These are phyloP conservation scores for Avena eriantha DNA, from an alignment of 176 grass and related monocot species.

Conservation along the genomic window DNA sequence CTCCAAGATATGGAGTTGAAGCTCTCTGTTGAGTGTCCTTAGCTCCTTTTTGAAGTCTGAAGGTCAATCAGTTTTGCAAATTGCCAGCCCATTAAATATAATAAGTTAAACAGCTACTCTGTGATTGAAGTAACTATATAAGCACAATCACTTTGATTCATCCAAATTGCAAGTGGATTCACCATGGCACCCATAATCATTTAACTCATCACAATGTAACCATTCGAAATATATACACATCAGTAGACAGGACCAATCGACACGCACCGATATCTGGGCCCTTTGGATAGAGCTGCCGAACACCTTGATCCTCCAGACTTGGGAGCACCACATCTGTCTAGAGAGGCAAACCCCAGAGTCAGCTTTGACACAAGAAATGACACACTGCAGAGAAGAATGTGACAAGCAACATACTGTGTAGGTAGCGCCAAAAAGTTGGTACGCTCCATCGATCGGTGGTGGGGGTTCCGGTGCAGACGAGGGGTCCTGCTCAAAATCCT, in stretches of 20 bases:
- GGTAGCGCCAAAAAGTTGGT: conserved; percentile 63
- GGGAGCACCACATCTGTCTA: conserved; percentile 84
- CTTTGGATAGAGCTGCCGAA: conserved; percentile 83
- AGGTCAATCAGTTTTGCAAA: conserved; percentile 34
- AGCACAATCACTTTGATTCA: not conserved
- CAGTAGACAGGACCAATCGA: not conserved
- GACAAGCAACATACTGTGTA: conserved; percentile 63
- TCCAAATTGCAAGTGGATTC: not conserved
- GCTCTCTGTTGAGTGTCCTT: conserved; percentile 87
- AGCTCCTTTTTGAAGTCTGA: conserved; percentile 93
- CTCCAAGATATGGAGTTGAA: conserved; percentile 95
- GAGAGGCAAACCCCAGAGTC: conserved; percentile 13
- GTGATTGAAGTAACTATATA: not conserved
- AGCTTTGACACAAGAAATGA: conserved; percentile 5
- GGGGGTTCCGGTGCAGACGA: conserved; percentile 73
- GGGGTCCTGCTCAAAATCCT: conserved; percentile 70
- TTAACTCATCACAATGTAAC: conserved; percentile 16
- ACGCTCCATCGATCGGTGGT: conserved; percentile 54
- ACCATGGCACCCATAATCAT: conserved; percentile 1
- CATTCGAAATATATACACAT: conserved; percentile 11
- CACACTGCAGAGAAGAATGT: not conserved
- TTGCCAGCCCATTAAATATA: not conserved
- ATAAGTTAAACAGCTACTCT: not conserved
- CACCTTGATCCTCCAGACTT: conserved; percentile 83
- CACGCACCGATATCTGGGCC: conserved; percentile 63